Evolutionary conservation across 2,329 filamentous ascomycete genomes (phyloP).

Genomic region (Chlorencoelia australis): DNA sequence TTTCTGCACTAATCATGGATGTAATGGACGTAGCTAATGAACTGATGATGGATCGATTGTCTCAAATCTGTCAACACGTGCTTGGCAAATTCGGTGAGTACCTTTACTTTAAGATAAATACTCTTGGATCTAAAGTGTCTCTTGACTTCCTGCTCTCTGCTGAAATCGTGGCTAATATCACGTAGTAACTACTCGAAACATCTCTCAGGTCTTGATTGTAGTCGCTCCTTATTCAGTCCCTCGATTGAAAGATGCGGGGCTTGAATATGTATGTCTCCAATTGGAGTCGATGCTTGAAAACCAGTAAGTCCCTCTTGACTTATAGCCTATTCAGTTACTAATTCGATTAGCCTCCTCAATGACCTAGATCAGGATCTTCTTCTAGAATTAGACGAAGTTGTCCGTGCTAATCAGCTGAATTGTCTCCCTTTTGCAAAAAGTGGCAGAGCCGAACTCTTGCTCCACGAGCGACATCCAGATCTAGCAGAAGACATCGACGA

Average conservation of each 20-base stretch:
- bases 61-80: constrained; percentile 77
- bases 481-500: constrained; percentile 53
- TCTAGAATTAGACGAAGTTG: constrained; percentile 66
- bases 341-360: constrained; percentile 49
- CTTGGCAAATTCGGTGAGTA: constrained; percentile 64
- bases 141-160: neutral
- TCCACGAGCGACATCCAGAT: constrained; percentile 42
- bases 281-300: constrained; percentile 90
- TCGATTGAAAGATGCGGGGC: constrained; percentile 76
- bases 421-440: constrained; percentile 70
- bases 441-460: constrained; percentile 54
- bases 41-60: constrained; percentile 85
- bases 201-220: constrained; percentile 74
- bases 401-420: constrained; percentile 72
- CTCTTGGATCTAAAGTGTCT: neutral
- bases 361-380: constrained; percentile 80
- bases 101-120: neutral
- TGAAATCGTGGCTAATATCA: constrained; percentile 13
- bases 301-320: constrained; percentile 30
- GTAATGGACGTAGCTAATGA: constrained; percentile 88
- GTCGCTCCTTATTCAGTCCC: constrained; percentile 75
- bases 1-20: constrained; percentile 82
- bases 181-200: constrained; percentile 69
- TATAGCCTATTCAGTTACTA: neutral
- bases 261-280: constrained; percentile 88